Evolutionary conservation across 108 stramenopile genomes (phyloP).

Genomic region (Nitzschia putrida): DNA sequence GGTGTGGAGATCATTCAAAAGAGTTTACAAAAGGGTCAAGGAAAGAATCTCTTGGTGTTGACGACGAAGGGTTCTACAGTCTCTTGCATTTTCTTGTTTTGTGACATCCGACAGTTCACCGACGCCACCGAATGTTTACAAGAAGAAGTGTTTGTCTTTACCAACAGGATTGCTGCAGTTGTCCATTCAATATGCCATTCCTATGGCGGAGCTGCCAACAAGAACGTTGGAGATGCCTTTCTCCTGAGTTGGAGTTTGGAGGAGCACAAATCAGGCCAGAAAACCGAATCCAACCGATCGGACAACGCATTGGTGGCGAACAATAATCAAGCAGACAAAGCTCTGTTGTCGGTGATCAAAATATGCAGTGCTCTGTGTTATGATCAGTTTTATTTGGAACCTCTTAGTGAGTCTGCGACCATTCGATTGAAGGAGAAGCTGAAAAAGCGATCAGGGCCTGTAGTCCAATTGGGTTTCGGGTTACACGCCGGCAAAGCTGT

Average conservation of each 20-base stretch:
- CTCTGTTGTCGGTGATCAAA: constrained; percentile 70
- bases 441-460: constrained; percentile 59
- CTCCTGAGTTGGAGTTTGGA: constrained; percentile 83
- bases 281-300: constrained; percentile 2
- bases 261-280: constrained; percentile 20
- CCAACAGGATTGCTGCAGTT: constrained; percentile 85
- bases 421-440: constrained; percentile 56
- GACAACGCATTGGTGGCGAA: constrained; percentile 35
- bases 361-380: constrained; percentile 67
- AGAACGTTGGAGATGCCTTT: constrained; percentile 94
- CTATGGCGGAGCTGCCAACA: constrained; percentile 84
- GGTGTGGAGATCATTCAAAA: constrained; percentile 89
- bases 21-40: constrained; percentile 68
- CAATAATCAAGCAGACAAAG: constrained; percentile 72
- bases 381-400: constrained; percentile 67
- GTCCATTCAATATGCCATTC: constrained; percentile 78
- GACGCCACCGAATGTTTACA: constrained; percentile 91
- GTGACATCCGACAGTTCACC: constrained; percentile 91
- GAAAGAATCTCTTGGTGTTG: constrained; percentile 64
- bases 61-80: constrained; percentile 72
- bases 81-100: constrained; percentile 87
- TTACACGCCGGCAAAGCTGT: constrained; percentile 91
- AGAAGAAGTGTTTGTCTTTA: constrained; percentile 93
- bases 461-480: constrained; percentile 87
- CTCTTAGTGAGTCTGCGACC: constrained; percentile 55